Evolutionary conservation across 2,329 filamentous ascomycete genomes (phyloP).

Genomic region (Chaetoscypha palmicola): DNA sequence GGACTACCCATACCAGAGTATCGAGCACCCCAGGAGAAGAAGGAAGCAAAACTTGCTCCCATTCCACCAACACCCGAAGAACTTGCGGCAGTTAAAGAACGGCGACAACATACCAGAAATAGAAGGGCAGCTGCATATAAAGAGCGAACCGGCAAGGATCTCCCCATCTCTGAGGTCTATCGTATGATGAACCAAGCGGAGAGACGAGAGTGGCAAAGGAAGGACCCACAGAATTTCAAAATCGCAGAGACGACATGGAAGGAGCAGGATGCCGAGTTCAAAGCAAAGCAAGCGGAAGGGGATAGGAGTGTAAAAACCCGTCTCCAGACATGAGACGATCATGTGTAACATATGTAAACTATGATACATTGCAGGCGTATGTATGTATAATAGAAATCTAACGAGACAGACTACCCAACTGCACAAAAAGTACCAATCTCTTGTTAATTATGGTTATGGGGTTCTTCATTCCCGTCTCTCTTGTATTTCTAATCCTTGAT

Average conservation of each 20-base stretch:
- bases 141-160: neutral
- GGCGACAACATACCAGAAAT: neutral
- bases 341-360: too few relatives aligned
- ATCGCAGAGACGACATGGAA: neutral
- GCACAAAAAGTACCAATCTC: too few relatives aligned
- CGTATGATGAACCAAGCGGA: neutral
- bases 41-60: neutral
- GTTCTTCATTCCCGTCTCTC: too few relatives aligned
- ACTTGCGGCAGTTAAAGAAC: neutral
- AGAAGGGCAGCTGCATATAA: neutral
- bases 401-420: too few relatives aligned
- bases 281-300: too few relatives aligned
- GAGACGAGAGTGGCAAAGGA: neutral
- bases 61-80: neutral
- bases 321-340: too few relatives aligned
- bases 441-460: too few relatives aligned
- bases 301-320: too few relatives aligned
- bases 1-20: neutral
- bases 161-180: neutral
- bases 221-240: neutral
- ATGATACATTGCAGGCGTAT: too few relatives aligned
- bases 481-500: too few relatives aligned
- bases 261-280: too few relatives aligned
- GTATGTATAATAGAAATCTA: too few relatives aligned
- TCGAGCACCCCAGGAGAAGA: neutral